A percentile compares a stretch with the other conserved stretches of the same genome.
phyloP scores from a whole-genome alignment of 202 grass and related monocot genomes.

The Saccharum hybrid region DNA sequence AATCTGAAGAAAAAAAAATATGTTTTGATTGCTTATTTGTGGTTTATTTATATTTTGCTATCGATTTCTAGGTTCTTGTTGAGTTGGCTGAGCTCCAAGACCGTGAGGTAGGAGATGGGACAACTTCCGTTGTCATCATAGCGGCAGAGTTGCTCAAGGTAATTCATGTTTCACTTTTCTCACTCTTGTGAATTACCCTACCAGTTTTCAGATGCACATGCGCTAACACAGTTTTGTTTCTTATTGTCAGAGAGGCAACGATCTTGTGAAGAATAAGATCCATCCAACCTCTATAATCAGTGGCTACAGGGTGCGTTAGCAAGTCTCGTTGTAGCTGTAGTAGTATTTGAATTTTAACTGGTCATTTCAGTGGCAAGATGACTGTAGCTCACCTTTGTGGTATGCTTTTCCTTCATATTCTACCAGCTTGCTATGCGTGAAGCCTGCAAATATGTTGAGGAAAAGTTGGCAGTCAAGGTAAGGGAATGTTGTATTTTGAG shows the following conservation, averaged over 20 bases:
- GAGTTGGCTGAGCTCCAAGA: conserved; percentile 97
- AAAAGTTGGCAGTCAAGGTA: conserved; percentile 83
- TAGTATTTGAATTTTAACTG: conserved; percentile 21
- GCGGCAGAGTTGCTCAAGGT: conserved; percentile 93
- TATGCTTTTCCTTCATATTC: conserved; percentile 23
- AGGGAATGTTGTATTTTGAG: not conserved
- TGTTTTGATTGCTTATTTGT: conserved; percentile 11
- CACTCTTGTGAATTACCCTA: not conserved
- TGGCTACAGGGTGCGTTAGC: conserved; percentile 75
- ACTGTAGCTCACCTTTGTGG: not conserved
- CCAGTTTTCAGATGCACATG: not conserved
- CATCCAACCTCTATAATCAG: conserved; percentile 92
- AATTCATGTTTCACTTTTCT: conserved; percentile 14
- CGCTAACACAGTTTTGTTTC: conserved; percentile 29
- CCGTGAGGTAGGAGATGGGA: conserved; percentile 90
- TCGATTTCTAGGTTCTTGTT: conserved; percentile 75
- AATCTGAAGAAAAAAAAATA: not conserved
- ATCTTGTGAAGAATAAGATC: conserved; percentile 91
- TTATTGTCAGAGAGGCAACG: conserved; percentile 73
- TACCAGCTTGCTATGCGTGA: conserved; percentile 94
- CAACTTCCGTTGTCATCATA: conserved; percentile 81
- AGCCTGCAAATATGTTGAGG: conserved; percentile 96
- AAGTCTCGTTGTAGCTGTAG: not conserved
- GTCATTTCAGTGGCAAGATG: conserved; percentile 1
- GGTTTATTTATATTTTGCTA: not conserved